These are phyloP conservation scores for Syzygium jambos DNA, from an alignment of 345 rosid species.

Conservation along the genomic window DNA sequence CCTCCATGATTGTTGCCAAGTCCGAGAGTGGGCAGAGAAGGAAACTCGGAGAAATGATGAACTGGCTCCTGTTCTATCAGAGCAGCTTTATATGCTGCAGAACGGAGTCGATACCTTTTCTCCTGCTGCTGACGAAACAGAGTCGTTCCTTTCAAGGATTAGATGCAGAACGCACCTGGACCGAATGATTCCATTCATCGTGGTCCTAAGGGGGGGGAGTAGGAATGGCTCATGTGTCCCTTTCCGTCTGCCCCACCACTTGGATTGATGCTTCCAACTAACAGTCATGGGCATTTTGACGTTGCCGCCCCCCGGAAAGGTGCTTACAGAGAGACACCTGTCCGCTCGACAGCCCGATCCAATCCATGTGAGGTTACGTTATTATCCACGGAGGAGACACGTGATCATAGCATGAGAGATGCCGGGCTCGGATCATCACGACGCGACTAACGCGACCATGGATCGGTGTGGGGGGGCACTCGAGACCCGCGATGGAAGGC, in stretches of 20 bases:
- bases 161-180: background rate
- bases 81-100: background rate
- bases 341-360: background rate
- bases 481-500: background rate
- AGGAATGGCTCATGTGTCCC: background rate
- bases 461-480: background rate
- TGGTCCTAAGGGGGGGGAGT: background rate
- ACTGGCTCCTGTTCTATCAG: background rate
- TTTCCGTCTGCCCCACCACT: background rate
- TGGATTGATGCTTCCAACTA: background rate
- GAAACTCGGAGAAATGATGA: background rate
- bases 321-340: background rate
- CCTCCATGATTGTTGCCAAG: conserved; percentile 15
- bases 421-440: background rate
- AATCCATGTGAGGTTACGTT: background rate
- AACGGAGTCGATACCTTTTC: background rate
- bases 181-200: background rate
- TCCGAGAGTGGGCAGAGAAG: background rate
- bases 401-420: background rate
- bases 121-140: background rate
- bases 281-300: background rate
- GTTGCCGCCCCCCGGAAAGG: background rate
- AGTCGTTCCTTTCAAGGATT: background rate
- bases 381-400: background rate
- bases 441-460: background rate